Evolutionary conservation across 371 early-diverging fungal genomes (phyloP).

Genomic region (Mortierella sp.): DNA sequence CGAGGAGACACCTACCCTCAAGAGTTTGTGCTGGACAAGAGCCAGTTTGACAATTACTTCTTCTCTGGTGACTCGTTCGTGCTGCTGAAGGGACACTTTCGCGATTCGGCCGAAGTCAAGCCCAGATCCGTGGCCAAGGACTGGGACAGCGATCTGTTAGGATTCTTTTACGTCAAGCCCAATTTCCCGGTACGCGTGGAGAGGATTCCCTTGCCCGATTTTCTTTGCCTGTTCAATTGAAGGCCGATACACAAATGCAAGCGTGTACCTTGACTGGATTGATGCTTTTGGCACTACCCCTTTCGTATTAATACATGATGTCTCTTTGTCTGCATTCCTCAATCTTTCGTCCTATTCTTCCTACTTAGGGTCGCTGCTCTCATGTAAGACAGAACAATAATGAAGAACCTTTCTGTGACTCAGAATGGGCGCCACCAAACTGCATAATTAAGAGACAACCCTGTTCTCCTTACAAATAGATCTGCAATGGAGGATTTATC

Average conservation of each 20-base stretch:
- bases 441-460: constrained; percentile 2
- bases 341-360: background rate
- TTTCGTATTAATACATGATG: too few species aligned
- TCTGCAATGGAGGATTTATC: constrained; percentile 85
- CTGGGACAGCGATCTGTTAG: constrained; percentile 62
- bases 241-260: too few species aligned
- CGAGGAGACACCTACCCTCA: constrained; percentile 83
- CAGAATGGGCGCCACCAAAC: background rate
- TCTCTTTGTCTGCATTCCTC: background rate
- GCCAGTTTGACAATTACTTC: constrained; percentile 68
- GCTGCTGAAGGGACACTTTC: constrained; percentile 32
- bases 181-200: constrained; percentile 74
- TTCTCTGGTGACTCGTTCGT: constrained; percentile 70
- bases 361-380: constrained; percentile 60
- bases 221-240: background rate
- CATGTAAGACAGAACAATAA: too few species aligned
- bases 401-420: too few species aligned
- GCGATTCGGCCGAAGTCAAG: constrained; percentile 41
- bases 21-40: constrained; percentile 60
- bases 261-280: too few species aligned
- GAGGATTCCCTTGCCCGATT: background rate
- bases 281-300: too few species aligned
- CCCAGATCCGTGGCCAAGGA: constrained; percentile 45
- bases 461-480: constrained; percentile 42
- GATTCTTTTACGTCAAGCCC: constrained; percentile 83